phyloP scores from a whole-genome alignment of 805 yeast genomes.

The Phaffomyces thermotolerans region DNA sequence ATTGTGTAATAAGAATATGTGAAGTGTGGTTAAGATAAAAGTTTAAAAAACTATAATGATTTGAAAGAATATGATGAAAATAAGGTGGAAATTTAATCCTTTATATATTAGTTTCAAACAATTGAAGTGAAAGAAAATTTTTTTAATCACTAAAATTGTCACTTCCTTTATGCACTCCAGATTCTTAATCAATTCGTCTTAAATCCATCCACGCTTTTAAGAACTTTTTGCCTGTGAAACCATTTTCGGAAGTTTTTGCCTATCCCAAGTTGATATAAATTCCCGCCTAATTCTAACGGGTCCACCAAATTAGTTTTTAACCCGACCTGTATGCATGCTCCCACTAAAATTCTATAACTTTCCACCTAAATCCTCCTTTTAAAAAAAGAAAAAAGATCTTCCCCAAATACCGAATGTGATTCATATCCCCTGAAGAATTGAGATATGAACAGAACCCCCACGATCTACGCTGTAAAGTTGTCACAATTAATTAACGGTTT shows the following conservation, averaged over 20 bases:
- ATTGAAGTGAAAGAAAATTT: too few species aligned
- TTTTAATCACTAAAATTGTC: neutral
- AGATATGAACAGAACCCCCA: neutral
- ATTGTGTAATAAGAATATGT: slow-evolving; percentile 7
- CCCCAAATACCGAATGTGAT: too few species aligned
- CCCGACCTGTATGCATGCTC: too few species aligned
- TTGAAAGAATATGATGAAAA: neutral
- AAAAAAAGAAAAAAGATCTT: too few species aligned
- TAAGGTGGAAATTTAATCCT: neutral
- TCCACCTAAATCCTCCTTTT: too few species aligned
- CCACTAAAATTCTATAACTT: too few species aligned
- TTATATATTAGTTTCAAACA: neutral
- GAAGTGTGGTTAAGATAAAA: neutral
- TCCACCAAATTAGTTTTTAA: too few species aligned
- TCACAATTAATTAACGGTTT: slow-evolving; percentile 1
- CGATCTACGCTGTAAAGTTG: neutral
- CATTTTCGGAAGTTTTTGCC: neutral
- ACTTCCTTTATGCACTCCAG: slow-evolving; percentile 7
- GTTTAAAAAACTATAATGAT: neutral
- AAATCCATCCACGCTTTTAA: neutral
- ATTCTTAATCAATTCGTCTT: neutral
- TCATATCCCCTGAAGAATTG: too few species aligned
- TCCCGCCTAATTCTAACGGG: neutral
- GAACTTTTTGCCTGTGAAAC: neutral
- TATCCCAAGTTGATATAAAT: neutral